Evolutionary conservation across 257 asterid species (phyloP).

Genomic region (Solanum etuberosum): DNA sequence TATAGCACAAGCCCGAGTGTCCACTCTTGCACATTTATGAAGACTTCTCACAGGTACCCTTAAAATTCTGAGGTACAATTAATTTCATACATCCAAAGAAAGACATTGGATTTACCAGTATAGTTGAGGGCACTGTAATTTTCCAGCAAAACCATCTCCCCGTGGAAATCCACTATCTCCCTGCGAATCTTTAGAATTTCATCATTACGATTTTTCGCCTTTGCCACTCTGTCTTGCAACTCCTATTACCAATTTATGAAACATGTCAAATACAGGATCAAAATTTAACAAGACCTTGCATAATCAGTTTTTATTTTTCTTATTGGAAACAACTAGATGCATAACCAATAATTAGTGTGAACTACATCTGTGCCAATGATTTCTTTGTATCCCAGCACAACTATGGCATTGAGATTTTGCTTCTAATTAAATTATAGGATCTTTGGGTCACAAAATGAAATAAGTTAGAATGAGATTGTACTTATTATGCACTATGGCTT

Average conservation of each 20-base stretch:
- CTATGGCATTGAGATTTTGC: neutral
- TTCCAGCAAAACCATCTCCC: conserved; percentile 94
- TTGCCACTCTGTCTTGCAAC: conserved; percentile 66
- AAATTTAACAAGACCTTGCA: neutral
- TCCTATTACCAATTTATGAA: conserved; percentile 35
- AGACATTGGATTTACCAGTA: conserved; percentile 37
- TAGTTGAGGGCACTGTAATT: conserved; percentile 91
- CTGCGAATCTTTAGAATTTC: conserved; percentile 58
- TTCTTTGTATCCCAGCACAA: neutral
- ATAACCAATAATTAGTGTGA: neutral
- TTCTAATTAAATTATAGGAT: neutral
- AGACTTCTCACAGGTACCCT: neutral
- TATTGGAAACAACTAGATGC: neutral
- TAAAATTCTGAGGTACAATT: neutral
- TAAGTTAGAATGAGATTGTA: neutral
- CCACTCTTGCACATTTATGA: neutral
- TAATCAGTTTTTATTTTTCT: neutral
- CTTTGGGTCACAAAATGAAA: neutral
- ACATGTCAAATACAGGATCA: neutral
- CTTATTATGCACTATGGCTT: neutral
- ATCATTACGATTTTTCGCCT: conserved; percentile 41
- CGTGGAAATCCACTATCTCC: conserved; percentile 89
- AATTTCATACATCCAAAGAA: neutral
- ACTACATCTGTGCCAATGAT: neutral
- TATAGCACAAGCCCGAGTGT: neutral